A percentile compares a stretch with the other conserved stretches of the same genome.
phyloP scores from a whole-genome alignment of 805 yeast genomes.

The Myxozyma vanderwaltii region DNA sequence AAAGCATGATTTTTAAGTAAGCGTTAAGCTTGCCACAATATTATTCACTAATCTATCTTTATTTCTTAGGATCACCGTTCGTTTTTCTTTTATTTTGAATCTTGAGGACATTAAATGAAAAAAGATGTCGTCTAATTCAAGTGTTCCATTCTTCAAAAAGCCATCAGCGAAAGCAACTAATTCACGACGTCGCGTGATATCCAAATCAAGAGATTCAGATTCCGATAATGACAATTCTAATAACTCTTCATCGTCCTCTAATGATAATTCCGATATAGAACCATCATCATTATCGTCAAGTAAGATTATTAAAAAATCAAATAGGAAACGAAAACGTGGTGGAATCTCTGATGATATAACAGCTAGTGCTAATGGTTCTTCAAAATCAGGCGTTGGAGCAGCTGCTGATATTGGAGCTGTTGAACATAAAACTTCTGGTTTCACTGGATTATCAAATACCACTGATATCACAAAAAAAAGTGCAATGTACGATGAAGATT shows the following conservation, averaged over 20 bases:
- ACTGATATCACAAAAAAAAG: slow-evolving; percentile 38
- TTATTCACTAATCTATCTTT: too few species aligned
- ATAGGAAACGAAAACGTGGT: slow-evolving; percentile 14
- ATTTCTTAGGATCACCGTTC: too few species aligned
- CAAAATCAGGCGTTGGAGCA: slow-evolving; percentile 15
- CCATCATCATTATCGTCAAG: background rate
- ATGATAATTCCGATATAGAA: background rate
- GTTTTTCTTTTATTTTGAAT: too few species aligned
- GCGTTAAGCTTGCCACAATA: background rate
- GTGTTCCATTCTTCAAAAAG: slow-evolving; percentile 22
- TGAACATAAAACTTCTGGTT: slow-evolving; percentile 18
- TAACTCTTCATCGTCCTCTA: background rate
- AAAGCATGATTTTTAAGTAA: background rate
- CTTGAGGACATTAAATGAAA: background rate
- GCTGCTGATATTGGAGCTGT: slow-evolving; percentile 22
- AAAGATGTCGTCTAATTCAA: slow-evolving; percentile 15
- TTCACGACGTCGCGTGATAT: slow-evolving; percentile 12
- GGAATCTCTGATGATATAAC: slow-evolving; percentile 24
- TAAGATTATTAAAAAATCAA: slow-evolving; percentile 1
- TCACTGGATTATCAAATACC: slow-evolving; percentile 31
- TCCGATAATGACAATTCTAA: slow-evolving; percentile 1
- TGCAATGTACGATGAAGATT: slow-evolving; percentile 33
- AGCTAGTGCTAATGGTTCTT: slow-evolving; percentile 15
- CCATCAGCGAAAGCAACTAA: slow-evolving; percentile 17
- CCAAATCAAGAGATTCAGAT: background rate